Conservation (phyloP, 2,329 filamentous ascomycete species). For the Coccinonectria pachysandricola region DNA sequence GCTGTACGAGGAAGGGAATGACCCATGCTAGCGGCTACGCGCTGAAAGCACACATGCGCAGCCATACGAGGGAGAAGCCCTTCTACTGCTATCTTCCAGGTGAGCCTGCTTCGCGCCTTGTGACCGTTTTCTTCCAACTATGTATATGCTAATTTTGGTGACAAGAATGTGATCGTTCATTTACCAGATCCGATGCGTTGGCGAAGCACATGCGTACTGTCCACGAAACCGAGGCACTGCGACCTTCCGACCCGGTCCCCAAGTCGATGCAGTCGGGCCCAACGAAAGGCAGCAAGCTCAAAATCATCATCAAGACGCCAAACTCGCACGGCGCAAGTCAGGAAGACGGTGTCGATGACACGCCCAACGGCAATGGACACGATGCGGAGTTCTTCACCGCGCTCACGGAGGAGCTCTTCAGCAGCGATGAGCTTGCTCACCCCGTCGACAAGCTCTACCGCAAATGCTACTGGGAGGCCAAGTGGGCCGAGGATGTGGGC, state of each 20-base stretch:
- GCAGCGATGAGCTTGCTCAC: constrained; percentile 51
- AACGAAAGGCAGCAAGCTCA: constrained; percentile 43
- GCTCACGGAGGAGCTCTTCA: constrained; percentile 51
- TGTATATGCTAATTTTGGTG: constrained; percentile 8
- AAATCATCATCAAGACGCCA: constrained; percentile 54
- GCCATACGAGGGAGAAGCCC: constrained; percentile 94
- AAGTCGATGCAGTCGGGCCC: constrained; percentile 51
- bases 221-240: constrained; percentile 88
- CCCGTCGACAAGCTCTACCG: constrained; percentile 50
- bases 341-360: constrained; percentile 43
- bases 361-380: constrained; percentile 43
- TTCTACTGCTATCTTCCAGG: constrained; percentile 94
- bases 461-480: constrained; percentile 59
- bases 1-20: constrained; percentile 78
- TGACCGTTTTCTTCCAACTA: too few relatives aligned
- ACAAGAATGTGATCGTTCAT: constrained; percentile 89
- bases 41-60: constrained; percentile 92
- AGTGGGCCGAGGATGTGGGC: constrained; percentile 61
- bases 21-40: constrained; percentile 93
- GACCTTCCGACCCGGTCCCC: constrained; percentile 65
- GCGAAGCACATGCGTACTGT: constrained; percentile 99
- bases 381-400: constrained; percentile 48
- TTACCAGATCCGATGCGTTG: constrained; percentile 88
- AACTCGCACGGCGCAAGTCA: constrained; percentile 50
- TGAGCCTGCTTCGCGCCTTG: constrained; percentile 29